Base-by-base conservation (phyloP, 805 yeast genomes). In the Myxozyma nipponensis region DNA sequence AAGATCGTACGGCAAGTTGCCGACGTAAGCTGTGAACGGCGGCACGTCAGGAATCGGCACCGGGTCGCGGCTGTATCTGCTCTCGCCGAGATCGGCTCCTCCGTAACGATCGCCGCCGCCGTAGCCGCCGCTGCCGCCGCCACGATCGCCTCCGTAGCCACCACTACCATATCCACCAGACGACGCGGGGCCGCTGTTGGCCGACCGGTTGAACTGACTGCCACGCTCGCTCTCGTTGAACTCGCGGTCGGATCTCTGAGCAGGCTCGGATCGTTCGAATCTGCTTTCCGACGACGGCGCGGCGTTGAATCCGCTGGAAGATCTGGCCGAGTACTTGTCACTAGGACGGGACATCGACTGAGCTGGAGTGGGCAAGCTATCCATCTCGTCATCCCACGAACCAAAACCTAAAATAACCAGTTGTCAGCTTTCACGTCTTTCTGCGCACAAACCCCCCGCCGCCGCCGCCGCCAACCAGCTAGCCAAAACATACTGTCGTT, bases 1-100 rank as follows among this genome's bases (percentile, higher is more conserved):
- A 40, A 79, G 77, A 51, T 85, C 90, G 82, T 86, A 84, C 53
- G 96, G 87, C 65, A 93, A 78, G 72, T 90, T 89, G 66, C 80
- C 79, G 59, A 91, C 76, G 67, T 87, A 81, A n/a, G 96, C 97
- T 63, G 86, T 84, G 76, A 70, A 93, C 47, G 99, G 99, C 18
- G 97, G 89, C 46, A 72, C 77, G 62, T 88, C 91, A 41, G 99
- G 99, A 54, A 93, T 76, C 39, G 96, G 95, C 61, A 72, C 84
- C 65, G 84, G 90, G 34, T 73, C 75, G 28, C 59, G 56, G 32
- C 32, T 28, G 32, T 28, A 28, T 28, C 32, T 28, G 13, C 32
- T 28, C 40, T 46, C 56, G 22, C 21, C 37, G 21, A 39, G 22
- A 30, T 45, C 47, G 19, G 24, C 38, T 21, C 40, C 52, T 23